Base-by-base conservation (phyloP, 1,284 basidiomycete genomes). In the Psilocybe mexicana region DNA sequence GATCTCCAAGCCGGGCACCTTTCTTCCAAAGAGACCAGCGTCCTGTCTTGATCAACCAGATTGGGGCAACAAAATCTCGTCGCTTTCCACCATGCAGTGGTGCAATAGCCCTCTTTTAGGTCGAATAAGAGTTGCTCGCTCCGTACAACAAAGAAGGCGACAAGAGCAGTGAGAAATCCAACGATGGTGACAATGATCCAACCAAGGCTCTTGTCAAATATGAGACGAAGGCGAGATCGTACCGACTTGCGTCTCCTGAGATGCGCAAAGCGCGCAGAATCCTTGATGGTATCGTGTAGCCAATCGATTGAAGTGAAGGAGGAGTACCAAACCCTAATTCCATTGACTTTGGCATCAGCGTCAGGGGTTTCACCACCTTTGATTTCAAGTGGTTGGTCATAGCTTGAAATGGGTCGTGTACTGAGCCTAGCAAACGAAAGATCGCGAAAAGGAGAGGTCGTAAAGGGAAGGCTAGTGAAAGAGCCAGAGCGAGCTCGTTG, bases 81-180 rank as follows among this genome's bases (percentile, higher is more conserved):
- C 1, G 94, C 86, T 57, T 83, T 88, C 74, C 83, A 89, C 88
- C 90, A 92, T 1, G 80, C 79, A 0, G 74, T 72, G 1, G 70
- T 68, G 72, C 96, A 98, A 71, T 92, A 94, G 0, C 96, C 96
- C 55, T 94, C 92, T 73, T 98, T 98, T 63, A 91, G 72, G 70
- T 97, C 94, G 68, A 98, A 98, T n/a, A 98, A 77, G 79, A 88
- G 89, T 70, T 93, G 91, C 69, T 99, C 96, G 57, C 84, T 81
- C 30, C 92, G 86, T 42, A 96, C 86, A 65, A 99, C 92, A 53
- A 91, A 74, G 70, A 94, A 98, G 0, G 96, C 96, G 38, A 93
- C 78, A 50, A 94, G 59, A 2, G 95, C 94, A 5, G 92, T 92
- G 33, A 93, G 69, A 69, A 95, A 84, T 0, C 94, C 93, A 51